A percentile compares a stretch with the other conserved stretches of the same genome.
Evolutionary conservation across 1,284 basidiomycete genomes (phyloP).

Genomic region (Fomitopsis schrenkii): DNA sequence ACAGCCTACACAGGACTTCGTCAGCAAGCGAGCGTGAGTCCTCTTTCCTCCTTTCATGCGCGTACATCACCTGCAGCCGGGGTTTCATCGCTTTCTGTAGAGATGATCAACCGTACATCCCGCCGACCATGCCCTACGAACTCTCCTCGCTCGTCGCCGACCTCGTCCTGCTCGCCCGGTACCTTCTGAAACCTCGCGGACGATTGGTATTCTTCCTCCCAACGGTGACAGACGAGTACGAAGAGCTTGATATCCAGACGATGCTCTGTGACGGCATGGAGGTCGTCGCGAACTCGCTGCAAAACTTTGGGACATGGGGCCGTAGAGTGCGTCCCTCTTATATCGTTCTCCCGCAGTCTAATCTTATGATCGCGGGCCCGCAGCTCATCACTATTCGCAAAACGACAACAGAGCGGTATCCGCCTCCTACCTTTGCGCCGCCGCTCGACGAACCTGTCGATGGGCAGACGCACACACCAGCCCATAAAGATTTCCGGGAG

Average conservation of each 20-base stretch:
- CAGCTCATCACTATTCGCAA: constrained; percentile 91
- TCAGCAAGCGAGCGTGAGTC: constrained; percentile 23
- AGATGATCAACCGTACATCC: constrained; percentile 69
- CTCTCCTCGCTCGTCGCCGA: constrained; percentile 83
- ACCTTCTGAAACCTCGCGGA: constrained; percentile 82
- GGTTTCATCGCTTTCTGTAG: constrained; percentile 20
- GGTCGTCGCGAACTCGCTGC: constrained; percentile 84
- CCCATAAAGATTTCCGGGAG: constrained; percentile 75
- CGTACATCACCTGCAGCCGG: background rate
- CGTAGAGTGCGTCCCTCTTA: constrained; percentile 60
- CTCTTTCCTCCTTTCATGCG: background rate
- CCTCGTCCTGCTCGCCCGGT: constrained; percentile 79
- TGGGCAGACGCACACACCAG: constrained; percentile 46
- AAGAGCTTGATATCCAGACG: constrained; percentile 75
- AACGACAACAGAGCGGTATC: constrained; percentile 42
- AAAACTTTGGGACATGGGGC: constrained; percentile 96
- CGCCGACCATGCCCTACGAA: constrained; percentile 90
- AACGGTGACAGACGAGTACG: constrained; percentile 88
- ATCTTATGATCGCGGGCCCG: background rate
- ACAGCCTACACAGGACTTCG: constrained; percentile 4
- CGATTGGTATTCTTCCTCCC: constrained; percentile 95
- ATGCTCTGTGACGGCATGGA: constrained; percentile 85
- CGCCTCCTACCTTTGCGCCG: constrained; percentile 48
- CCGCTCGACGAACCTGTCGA: constrained; percentile 7
- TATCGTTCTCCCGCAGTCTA: background rate